Evolutionary conservation across 495 filamentous ascomycete genomes (phyloP), one percentile per base, ranked within the genome.

Genomic region (Thermothielavioides terrestris): DNA sequence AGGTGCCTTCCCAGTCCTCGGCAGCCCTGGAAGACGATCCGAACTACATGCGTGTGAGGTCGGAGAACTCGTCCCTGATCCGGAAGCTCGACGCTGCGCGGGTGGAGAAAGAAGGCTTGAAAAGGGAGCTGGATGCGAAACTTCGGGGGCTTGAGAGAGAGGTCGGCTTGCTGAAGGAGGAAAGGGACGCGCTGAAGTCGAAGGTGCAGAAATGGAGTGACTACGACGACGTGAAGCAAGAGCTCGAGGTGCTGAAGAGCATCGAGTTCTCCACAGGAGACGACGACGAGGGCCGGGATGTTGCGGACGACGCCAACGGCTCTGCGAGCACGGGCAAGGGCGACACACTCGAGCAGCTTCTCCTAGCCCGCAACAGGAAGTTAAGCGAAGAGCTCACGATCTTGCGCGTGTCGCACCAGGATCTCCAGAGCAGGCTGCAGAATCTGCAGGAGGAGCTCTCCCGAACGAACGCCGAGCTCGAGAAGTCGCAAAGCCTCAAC

Each of bases 231-330:
- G 83, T 98, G 38, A 94, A 92, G 62, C 83, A 89, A 47, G 94
- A 98, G 66, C 76, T 98, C 21, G 92, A 97, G 56, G 89, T 98
- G 39, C 78, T 98, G 56, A 95, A 95, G 81, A 92, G 90, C 55
- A 95, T 98, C 53, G 92, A 98, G 62, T 95, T 98, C 59, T 82
- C 90, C 0, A 86, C 87, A 0, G 88, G 86, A 8, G 89, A 95
- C 54, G 88, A 95, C 53, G 88, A 92, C 20, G 84, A 86, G 6
- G 62, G 58, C 2, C 57, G 56, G 28, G 76, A 68, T 26, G 52
- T 50, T 32, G 57, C 53, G 55, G 67, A 57, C 50, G 59, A 54
- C 40, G 54, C 54, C 46, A 82, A 79, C 56, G 81, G 80, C 6
- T 56, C 72, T 3, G 61, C 67, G 0, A 42, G 60, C 10, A 81